Base-by-base conservation (phyloP, 192 early-diverging fungal genomes). In the Umbelopsis ramanniana region DNA sequence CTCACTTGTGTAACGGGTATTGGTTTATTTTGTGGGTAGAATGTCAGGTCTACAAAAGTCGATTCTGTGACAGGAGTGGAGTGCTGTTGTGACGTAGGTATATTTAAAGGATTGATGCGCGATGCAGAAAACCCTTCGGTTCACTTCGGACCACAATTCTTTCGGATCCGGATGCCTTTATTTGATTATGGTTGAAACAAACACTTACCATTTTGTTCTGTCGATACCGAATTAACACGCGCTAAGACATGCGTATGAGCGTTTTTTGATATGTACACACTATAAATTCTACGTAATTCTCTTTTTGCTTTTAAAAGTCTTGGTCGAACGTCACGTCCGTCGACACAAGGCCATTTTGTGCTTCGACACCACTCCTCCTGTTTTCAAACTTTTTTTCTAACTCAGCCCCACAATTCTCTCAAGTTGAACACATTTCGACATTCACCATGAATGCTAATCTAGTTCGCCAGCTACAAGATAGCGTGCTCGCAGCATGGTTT, bases 381-480 rank as follows among this genome's bases (percentile, higher is more conserved):
- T 50, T 26, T 22, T 63, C 7, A 0, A 43, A 43, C 1, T 2
- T 43, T 63, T 37, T 63, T 63, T 35, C 29, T 19, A 37, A 63
- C 57, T 63, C 57, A 63, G 57, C 57, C 26, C 15, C 40, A 43
- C 40, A 43, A 43, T 35, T 35, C 26, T n/a, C 57, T 2, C 57
- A 63, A 29, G 26, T 12, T 29, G 29, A 35, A 63, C 33, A 26
- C 57, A 63, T 63, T 63, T 33, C 33, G 57, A 29, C 33, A 63
- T 63, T 63, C 57, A 35, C 40, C 29, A 63, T 63, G 57, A 63
- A 37, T 63, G 57, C 57, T 63, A 63, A 63, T 63, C 57, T 63
- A 63, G 57, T 63, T 63, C 57, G 57, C 33, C 69, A 70, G 48
- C 23, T 70, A 35, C 69, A 70, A 46, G 48, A 52, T 19, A 70